A percentile compares a stretch with the other conserved stretches of the same genome.
phyloP scores from a whole-genome alignment of 176 grass and related monocot genomes.

The Lolium rigidum region DNA sequence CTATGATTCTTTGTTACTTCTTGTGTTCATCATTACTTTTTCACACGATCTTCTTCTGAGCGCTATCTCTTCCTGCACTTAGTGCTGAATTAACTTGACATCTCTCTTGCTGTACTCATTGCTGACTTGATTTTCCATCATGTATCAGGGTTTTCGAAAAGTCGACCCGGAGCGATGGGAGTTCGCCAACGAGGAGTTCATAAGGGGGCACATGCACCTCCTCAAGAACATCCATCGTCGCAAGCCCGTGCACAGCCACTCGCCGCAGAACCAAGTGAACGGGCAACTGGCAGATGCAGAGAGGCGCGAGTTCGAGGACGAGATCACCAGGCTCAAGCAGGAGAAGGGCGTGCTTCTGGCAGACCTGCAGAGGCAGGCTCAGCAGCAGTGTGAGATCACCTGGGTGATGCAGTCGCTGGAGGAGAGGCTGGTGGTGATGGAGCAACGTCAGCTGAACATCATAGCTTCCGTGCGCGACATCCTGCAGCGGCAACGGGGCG shows the following conservation, averaged over 20 bases:
- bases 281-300: conserved; percentile 49
- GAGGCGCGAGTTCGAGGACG: conserved; percentile 63
- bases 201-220: conserved; percentile 71
- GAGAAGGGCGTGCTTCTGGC: conserved; percentile 59
- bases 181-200: conserved; percentile 87
- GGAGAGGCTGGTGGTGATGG: conserved; percentile 55
- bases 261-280: conserved; percentile 52
- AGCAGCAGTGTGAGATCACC: conserved; percentile 55
- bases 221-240: conserved; percentile 78
- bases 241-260: conserved; percentile 93
- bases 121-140: not conserved
- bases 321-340: conserved; percentile 71
- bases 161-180: conserved; percentile 81
- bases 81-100: not conserved
- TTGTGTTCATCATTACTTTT: not conserved
- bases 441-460: conserved; percentile 56
- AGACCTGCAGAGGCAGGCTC: conserved; percentile 57
- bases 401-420: conserved; percentile 79
- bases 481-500: conserved; percentile 44
- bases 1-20: not conserved
- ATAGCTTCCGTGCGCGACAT: conserved; percentile 49
- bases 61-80: not conserved
- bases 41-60: not conserved
- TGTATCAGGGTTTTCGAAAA: conserved; percentile 78
- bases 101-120: not conserved